Percentiles rank a stretch among this genome's conserved stretches.
phyloP scores from a whole-genome alignment of 1,139 yeast genomes.

The Lodderomyces beijingensis region DNA sequence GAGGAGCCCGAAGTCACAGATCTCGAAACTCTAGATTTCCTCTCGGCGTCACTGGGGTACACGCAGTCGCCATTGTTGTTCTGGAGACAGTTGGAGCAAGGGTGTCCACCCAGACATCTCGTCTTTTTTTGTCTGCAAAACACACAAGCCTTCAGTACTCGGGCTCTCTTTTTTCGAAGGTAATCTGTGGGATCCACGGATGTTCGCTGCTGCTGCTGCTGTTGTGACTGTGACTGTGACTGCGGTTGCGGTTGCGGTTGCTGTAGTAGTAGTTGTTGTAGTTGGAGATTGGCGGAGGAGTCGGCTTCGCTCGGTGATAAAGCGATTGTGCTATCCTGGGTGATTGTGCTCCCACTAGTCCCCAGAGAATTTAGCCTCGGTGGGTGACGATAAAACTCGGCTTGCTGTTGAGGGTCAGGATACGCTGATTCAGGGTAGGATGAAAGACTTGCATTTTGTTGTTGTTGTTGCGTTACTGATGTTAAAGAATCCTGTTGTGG shows the following conservation, averaged over 20 bases:
- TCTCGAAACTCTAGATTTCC: slow-evolving; percentile 11
- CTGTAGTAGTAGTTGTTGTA: background rate
- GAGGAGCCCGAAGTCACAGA: slow-evolving; percentile 1
- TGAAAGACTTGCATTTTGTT: too few relatives aligned
- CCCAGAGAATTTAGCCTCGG: too few relatives aligned
- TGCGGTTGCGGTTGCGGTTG: too few relatives aligned
- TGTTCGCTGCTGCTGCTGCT: too few relatives aligned
- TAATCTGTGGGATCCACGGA: too few relatives aligned
- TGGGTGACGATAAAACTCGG: too few relatives aligned
- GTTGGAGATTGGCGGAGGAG: background rate
- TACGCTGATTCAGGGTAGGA: too few relatives aligned
- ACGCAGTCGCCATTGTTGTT: slow-evolving; percentile 21
- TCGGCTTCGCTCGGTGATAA: slow-evolving; percentile 5
- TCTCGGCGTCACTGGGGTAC: slow-evolving; percentile 21
- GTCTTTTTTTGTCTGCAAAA: slow-evolving; percentile 46
- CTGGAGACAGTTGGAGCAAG: slow-evolving; percentile 40
- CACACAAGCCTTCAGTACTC: slow-evolving; percentile 51
- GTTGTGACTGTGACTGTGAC: too few relatives aligned
- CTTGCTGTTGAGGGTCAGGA: too few relatives aligned
- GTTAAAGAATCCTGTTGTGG: too few relatives aligned
- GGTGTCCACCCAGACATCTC: slow-evolving; percentile 44
- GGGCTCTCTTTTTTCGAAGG: slow-evolving; percentile 11
- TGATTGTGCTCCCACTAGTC: slow-evolving; percentile 6
- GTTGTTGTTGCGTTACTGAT: too few relatives aligned
- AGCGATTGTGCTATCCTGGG: slow-evolving; percentile 6